Conservation (phyloP, 2,329 filamentous ascomycete genomes). For the Colletotrichum aenigma region DNA sequence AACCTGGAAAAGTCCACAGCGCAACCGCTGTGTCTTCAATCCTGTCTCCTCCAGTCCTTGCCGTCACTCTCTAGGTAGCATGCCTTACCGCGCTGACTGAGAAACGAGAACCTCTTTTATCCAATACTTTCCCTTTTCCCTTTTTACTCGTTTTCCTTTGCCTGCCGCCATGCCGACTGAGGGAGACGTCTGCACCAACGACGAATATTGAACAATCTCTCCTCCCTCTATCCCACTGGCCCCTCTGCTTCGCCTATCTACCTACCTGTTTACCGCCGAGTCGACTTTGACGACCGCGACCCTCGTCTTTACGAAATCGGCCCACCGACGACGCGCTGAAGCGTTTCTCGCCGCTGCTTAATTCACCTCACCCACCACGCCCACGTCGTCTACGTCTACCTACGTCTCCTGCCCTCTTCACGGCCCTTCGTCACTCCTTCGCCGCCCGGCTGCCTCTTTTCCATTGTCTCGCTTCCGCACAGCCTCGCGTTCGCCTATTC, state of each 20-base stretch:
- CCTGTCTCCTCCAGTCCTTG: neutral
- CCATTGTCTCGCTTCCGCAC: neutral
- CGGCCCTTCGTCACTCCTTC: neutral
- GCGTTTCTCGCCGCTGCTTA: neutral
- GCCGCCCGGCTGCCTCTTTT: slow-evolving; percentile 10
- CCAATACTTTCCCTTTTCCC: neutral
- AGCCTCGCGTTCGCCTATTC: neutral
- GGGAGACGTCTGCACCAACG: neutral
- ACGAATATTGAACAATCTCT: neutral
- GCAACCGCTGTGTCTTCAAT: neutral
- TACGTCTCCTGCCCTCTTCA: neutral
- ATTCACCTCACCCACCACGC: neutral
- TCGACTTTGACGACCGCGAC: neutral
- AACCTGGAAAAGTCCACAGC: neutral
- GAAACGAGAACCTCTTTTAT: neutral
- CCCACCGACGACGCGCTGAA: neutral
- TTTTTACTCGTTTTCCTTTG: neutral
- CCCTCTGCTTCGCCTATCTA: neutral
- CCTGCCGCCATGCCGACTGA: neutral
- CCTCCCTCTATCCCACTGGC: neutral
- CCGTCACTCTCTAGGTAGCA: neutral
- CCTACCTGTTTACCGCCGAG: neutral
- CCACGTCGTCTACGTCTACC: neutral
- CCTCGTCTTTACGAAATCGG: neutral
- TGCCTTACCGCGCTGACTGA: neutral